These are phyloP conservation scores for Fagopyrum homotropicum DNA, from an alignment of 148 eudicot species.

Conservation along the genomic window DNA sequence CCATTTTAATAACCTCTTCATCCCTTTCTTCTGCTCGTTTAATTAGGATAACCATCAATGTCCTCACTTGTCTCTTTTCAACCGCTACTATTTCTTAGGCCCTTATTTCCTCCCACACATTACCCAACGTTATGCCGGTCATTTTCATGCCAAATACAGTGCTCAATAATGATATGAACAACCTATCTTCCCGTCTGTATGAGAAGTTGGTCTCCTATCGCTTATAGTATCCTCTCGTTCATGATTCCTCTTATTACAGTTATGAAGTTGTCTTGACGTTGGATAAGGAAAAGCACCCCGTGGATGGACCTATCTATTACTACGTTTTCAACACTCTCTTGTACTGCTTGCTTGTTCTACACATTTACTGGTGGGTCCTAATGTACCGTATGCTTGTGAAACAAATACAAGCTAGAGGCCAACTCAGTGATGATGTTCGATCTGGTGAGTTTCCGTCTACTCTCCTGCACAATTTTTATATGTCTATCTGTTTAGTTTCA, in stretches of 20 bases:
- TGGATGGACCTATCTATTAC: conserved; percentile 78
- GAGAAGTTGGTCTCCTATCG: background rate
- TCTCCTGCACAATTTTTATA: background rate
- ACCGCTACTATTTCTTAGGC: background rate
- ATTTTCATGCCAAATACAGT: background rate
- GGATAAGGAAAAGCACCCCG: conserved; percentile 75
- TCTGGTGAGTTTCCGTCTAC: conserved; percentile 57
- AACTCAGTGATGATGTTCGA: conserved; percentile 89
- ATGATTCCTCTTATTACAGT: conserved; percentile 34
- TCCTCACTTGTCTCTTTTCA: background rate
- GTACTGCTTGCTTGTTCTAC: conserved; percentile 69
- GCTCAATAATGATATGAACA: background rate
- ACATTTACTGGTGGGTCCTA: conserved; percentile 94
- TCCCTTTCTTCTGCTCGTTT: background rate
- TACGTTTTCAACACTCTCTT: conserved; percentile 84
- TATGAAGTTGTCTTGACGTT: conserved; percentile 69
- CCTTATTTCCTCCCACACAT: background rate
- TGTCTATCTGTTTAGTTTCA: background rate
- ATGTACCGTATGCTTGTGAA: conserved; percentile 92
- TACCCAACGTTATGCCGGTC: background rate
- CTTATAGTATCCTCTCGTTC: background rate
- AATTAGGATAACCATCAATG: background rate
- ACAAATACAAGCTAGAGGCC: conserved; percentile 89
- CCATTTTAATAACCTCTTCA: background rate
- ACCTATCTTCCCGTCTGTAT: background rate